phyloP scores from a whole-genome alignment of 352 stramenopile genomes.

The Phytophthora colocasiae region DNA sequence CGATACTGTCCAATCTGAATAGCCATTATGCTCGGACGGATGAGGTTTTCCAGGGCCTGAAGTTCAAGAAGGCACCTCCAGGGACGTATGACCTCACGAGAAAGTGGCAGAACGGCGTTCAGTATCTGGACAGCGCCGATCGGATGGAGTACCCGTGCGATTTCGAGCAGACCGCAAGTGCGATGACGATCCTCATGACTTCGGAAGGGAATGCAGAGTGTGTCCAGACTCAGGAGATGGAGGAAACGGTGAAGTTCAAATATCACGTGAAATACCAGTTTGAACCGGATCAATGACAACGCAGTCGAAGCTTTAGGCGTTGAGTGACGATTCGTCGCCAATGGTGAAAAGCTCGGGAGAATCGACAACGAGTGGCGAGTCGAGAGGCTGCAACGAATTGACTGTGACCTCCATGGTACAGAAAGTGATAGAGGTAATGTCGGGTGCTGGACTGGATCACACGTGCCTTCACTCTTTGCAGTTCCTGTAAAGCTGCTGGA shows the following conservation, averaged over 20 bases:
- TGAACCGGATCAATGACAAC: conserved; percentile 9
- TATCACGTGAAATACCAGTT: conserved; percentile 28
- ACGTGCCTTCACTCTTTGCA: conserved; percentile 30
- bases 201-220: not conserved
- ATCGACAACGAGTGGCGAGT: conserved; percentile 24
- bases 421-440: conserved; percentile 27
- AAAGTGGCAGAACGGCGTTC: conserved; percentile 11
- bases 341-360: conserved; percentile 18
- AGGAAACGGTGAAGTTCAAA: conserved; percentile 35
- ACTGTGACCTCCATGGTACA: conserved; percentile 22
- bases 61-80: conserved; percentile 1
- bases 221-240: not conserved
- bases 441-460: conserved; percentile 36
- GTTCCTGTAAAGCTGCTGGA: conserved; percentile 19
- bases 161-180: conserved; percentile 14
- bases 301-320: conserved; percentile 19
- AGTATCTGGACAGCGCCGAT: conserved; percentile 32
- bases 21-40: conserved; percentile 16
- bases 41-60: conserved; percentile 8
- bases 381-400: conserved; percentile 30
- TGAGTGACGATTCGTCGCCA: conserved; percentile 26
- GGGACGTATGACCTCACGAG: conserved; percentile 5
- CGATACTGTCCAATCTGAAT: conserved; percentile 6
- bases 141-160: conserved; percentile 13
- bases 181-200: conserved; percentile 17